Evolutionary conservation across 176 grass and related monocot genomes (phyloP), one percentile per base, ranked within the genome.

Genomic region (Pontederia crassipes): DNA sequence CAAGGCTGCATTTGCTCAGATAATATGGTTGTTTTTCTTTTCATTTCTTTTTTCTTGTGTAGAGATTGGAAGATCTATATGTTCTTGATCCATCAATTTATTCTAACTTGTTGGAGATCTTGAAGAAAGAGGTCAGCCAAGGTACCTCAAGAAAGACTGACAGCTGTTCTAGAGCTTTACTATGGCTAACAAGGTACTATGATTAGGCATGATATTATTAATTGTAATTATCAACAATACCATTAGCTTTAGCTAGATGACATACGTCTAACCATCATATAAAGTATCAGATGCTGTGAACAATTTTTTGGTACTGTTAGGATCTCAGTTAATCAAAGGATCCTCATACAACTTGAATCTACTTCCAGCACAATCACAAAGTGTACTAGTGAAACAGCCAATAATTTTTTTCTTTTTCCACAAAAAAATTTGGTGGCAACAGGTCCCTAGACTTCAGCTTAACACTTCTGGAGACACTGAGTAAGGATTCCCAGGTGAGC

Each of bases 361-460:
- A 24, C 20, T 24, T 24, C 32, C 32, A 40, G 32, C 32, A 40
- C 32, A 4, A 40, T 7, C 2, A 40, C 32, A 40, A 24, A 24
- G 32, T 40, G 32, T 40, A 3, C 0, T 40, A 12, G 0, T 8
- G 12, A 12, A n/a, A 7, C 28, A n/a, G 13, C 26, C 15, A 40
- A 11, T 40, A 17, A 15, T 49, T 57, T 45, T 45, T 13, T 35
- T 40, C 9, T 24, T 0, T 74, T 32, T 10, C 18, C 48, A 45
- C 20, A 50, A 13, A 10, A 17, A 66, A 59, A 28, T 61, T 15
- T 62, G 60, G 64, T 45, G 48, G 11, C 49, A 62, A 48, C 49
- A 95, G 90, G 75, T 88, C 92, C 2, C 78, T 88, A 15, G 78
- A 70, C 65, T 97, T 97, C 75, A 75, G 75, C n/a, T 61, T 73